Evolutionary conservation across 1,139 yeast genomes (phyloP), one percentile per base, ranked within the genome.

Genomic region (Sugiyamaella novakii): DNA sequence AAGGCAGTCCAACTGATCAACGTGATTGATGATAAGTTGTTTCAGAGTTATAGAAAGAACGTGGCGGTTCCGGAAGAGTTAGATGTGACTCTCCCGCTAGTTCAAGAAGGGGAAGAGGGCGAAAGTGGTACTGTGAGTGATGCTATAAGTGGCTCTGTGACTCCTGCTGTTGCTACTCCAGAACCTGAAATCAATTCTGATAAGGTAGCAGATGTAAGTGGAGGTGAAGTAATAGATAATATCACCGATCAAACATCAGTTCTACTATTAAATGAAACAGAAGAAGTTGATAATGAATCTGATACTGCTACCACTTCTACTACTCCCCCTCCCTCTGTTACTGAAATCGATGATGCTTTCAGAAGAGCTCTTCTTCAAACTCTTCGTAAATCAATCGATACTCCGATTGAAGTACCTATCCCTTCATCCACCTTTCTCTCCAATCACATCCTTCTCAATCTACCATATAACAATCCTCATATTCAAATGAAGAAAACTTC

Each of bases 401-500:
- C 79, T 1, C 94, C 95, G 1, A 72, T 86, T 1, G 71, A 76
- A 3, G 75, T 70, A n/a, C 75, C 75, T 10, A 61, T 70, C 54
- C 59, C 71, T 0, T 62, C 95, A 1, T 87, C 97, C 0, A 78
- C 76, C 12, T 85, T 92, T 65, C 81, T 89, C 77, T 78, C 92
- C 0, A 78, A 75, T 41, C 80, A 82, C 60, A 72, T 89, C 11
- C 74, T 81, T 57, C 82, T 79, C 47, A 87, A 88, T 64, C 69
- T 91, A n/a, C 95, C 95, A 0, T 67, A 68, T 36, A 80, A 79
- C 55, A 71, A 70, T 53, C 65, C 77, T n/a, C 74, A 74, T 39
- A 78, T 87, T 37, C 81, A 78, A 52, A 78, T 92, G 60, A 91
- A 89, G 66, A 84, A 81, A 60, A 83, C 96, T 0, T 80, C 91